Conservation (phyloP, 1,284 basidiomycete species). For the Mycosarcoma maydis region DNA sequence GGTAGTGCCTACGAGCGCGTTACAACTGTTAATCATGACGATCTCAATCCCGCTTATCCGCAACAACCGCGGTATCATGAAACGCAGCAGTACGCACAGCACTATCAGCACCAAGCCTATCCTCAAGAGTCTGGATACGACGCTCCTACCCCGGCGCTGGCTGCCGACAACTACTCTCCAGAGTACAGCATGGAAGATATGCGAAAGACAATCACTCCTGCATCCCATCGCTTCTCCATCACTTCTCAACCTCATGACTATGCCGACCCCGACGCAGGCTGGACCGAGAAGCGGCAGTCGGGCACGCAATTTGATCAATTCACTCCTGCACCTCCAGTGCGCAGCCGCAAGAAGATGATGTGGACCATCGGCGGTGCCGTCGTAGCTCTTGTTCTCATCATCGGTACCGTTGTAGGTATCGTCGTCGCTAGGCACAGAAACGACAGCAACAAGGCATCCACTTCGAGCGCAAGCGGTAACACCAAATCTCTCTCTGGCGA, state of each 20-base stretch:
- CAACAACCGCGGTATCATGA: neutral
- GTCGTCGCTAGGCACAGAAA: conserved; percentile 26
- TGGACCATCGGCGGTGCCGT: conserved; percentile 28
- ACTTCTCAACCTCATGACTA: conserved; percentile 14
- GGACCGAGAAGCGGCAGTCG: conserved; percentile 30
- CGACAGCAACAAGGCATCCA: conserved; percentile 6
- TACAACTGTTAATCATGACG: conserved; percentile 7
- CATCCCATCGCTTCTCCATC: conserved; percentile 18
- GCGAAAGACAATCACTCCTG: conserved; percentile 20
- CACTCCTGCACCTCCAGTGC: neutral
- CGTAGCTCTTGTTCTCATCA: conserved; percentile 18
- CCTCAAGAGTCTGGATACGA: conserved; percentile 19
- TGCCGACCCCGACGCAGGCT: conserved; percentile 39
- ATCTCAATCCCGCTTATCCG: conserved; percentile 4
- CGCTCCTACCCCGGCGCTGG: conserved; percentile 28
- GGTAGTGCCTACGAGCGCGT: conserved; percentile 17
- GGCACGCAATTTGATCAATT: conserved; percentile 10
- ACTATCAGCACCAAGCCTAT: conserved; percentile 24
- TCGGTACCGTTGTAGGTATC: conserved; percentile 30
- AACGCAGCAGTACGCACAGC: conserved; percentile 12
- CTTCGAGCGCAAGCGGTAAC: conserved; percentile 12
- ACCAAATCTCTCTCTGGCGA: conserved; percentile 21
- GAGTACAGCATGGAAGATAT: conserved; percentile 42
- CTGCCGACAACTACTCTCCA: conserved; percentile 35
- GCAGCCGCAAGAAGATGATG: conserved; percentile 16